These are phyloP conservation scores for Myriosclerotinia curreyana DNA, from an alignment of 2,329 filamentous ascomycete species.

Conservation along the genomic window DNA sequence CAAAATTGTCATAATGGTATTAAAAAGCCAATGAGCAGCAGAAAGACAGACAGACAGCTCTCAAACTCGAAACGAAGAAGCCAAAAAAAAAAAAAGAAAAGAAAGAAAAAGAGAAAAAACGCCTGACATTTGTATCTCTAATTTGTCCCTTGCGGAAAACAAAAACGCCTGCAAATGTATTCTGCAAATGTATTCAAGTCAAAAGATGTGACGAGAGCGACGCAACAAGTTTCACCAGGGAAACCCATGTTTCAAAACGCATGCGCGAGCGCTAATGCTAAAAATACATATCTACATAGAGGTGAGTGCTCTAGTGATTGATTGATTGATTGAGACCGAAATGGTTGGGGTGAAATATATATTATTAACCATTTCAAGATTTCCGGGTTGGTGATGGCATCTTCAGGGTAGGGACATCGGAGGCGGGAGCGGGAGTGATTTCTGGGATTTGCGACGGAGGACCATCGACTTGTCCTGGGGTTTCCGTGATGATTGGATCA, in stretches of 20 bases:
- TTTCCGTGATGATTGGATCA: constrained; percentile 46
- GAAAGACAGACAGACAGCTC: too few relatives aligned
- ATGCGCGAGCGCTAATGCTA: neutral
- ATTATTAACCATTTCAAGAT: neutral
- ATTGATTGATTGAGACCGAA: neutral
- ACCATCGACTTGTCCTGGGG: constrained; percentile 36
- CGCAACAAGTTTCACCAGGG: neutral
- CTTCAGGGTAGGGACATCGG: constrained; percentile 12
- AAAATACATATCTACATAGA: constrained; percentile 14
- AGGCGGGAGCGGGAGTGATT: constrained; percentile 26
- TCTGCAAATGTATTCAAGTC: constrained; percentile 4
- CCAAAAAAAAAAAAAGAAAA: too few relatives aligned
- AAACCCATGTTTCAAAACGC: neutral
- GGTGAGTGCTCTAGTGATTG: neutral
- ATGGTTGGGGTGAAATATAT: too few relatives aligned
- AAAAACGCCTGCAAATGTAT: constrained; percentile 2
- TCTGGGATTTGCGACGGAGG: constrained; percentile 37
- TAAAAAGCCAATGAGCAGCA: neutral
- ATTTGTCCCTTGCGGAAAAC: neutral
- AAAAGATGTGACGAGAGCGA: neutral
- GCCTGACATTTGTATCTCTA: neutral
- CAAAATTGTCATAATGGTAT: neutral
- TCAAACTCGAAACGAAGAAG: too few relatives aligned
- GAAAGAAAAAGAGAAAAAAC: neutral
- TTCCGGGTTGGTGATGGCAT: constrained; percentile 4